A percentile compares a stretch with the other conserved stretches of the same genome.
Conservation (phyloP, 306 rosid genomes). For the Cucumis sativus region DNA sequence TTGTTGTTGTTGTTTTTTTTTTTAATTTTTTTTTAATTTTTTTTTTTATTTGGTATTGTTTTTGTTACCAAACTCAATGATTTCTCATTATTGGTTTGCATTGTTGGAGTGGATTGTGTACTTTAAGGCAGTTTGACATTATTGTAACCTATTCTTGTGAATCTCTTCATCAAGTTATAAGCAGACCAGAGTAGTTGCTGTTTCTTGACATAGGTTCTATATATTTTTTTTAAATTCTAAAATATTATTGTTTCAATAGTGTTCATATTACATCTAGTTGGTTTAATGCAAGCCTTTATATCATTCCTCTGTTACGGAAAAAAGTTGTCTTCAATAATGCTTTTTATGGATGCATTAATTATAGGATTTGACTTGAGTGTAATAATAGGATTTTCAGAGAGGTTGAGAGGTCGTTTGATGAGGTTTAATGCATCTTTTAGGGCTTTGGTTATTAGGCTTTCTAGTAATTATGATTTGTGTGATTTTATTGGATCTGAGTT, state of each 20-base stretch:
- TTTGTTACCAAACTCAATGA: not conserved
- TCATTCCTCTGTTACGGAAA: not conserved
- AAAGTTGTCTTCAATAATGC: not conserved
- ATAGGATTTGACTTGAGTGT: too few relatives aligned
- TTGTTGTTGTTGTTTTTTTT: not conserved
- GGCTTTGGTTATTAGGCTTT: not conserved
- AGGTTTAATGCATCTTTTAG: not conserved
- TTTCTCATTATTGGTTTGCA: not conserved
- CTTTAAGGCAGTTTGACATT: not conserved
- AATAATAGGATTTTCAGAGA: not conserved
- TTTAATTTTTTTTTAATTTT: too few relatives aligned
- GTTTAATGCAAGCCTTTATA: not conserved
- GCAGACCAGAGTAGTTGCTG: not conserved
- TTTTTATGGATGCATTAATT: not conserved
- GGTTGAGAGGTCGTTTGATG: not conserved
- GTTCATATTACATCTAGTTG: not conserved
- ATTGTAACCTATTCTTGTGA: not conserved
- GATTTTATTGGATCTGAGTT: not conserved
- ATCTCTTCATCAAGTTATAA: not conserved
- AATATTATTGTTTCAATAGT: not conserved
- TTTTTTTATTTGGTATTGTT: not conserved
- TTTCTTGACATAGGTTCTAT: not conserved
- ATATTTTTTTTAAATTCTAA: not conserved
- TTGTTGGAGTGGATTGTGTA: not conserved
- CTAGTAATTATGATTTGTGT: not conserved